Evolutionary conservation across 1,139 yeast genomes (phyloP).

Genomic region (Protomyces macrosporus): DNA sequence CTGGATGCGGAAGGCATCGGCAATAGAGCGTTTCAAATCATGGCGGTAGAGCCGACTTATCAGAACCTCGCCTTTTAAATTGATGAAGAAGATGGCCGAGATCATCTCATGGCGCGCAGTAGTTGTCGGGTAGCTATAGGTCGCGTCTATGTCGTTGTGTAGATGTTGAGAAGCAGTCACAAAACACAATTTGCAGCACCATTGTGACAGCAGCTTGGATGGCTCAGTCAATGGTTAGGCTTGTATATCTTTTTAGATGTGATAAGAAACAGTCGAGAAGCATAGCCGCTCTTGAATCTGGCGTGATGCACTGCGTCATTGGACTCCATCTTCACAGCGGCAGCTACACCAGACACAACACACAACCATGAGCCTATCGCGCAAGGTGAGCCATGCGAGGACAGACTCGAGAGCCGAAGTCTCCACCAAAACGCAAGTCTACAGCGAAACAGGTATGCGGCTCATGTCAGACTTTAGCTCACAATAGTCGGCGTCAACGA

Average conservation of each 20-base stretch:
- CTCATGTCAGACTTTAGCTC: not conserved
- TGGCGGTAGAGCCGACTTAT: slow-evolving; percentile 69
- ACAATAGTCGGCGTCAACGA: slow-evolving; percentile 13
- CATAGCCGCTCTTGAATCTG: too few species aligned
- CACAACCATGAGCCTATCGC: not conserved
- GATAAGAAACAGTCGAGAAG: too few species aligned
- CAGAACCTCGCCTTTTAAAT: slow-evolving; percentile 77
- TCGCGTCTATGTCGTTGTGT: too few species aligned
- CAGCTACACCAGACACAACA: not conserved
- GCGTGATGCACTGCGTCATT: too few species aligned
- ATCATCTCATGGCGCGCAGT: slow-evolving; percentile 3
- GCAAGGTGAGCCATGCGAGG: not conserved
- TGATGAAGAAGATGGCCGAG: slow-evolving; percentile 66
- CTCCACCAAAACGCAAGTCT: not conserved
- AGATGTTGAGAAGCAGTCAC: too few species aligned
- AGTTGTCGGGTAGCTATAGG: too few species aligned
- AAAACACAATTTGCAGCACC: too few species aligned
- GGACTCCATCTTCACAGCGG: not conserved
- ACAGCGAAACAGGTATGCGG: not conserved
- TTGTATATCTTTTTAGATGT: too few species aligned
- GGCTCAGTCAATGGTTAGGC: too few species aligned
- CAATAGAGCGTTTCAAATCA: slow-evolving; percentile 51
- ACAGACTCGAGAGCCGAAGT: not conserved
- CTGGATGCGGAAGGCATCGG: slow-evolving; percentile 89
- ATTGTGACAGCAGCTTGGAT: too few species aligned